phyloP scores from a whole-genome alignment of 441 rosid species.

The Pelargonium australe region DNA sequence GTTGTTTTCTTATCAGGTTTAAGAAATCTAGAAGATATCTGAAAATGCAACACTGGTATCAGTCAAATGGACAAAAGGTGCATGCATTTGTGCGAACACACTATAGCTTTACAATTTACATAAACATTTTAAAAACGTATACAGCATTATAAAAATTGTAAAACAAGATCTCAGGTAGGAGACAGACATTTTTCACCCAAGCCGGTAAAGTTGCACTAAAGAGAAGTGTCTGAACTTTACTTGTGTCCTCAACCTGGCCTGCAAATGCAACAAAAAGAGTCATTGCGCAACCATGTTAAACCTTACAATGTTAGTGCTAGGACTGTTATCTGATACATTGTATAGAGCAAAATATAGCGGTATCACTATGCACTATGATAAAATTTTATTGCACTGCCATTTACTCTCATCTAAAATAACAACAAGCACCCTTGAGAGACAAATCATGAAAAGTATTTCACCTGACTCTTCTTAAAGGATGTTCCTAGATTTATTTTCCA shows the following conservation, averaged over 20 bases:
- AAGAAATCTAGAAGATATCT: slow-evolving; percentile 71
- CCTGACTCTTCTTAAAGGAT: not conserved
- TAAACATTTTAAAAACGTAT: too few relatives aligned
- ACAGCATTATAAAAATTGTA: not conserved
- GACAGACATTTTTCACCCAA: slow-evolving; percentile 81
- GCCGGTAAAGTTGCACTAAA: slow-evolving; percentile 91
- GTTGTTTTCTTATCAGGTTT: slow-evolving; percentile 66
- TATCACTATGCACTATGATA: too few relatives aligned
- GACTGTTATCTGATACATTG: too few relatives aligned
- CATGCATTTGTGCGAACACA: too few relatives aligned
- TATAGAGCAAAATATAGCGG: too few relatives aligned
- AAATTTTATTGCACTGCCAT: too few relatives aligned
- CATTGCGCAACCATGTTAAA: too few relatives aligned
- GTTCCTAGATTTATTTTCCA: too few relatives aligned
- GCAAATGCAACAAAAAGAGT: slow-evolving; percentile 19
- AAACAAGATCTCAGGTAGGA: slow-evolving; percentile 13
- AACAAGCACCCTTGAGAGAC: not conserved
- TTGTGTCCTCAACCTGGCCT: slow-evolving; percentile 83
- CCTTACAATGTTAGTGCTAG: too few relatives aligned
- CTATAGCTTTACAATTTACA: too few relatives aligned
- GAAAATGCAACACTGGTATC: slow-evolving; percentile 18
- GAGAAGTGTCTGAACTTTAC: slow-evolving; percentile 91
- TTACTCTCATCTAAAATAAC: not conserved
- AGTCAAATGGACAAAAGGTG: not conserved
- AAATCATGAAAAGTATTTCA: not conserved